A percentile compares a stretch with the other conserved stretches of the same genome.
These are phyloP conservation scores for Dentipellis sp. DNA, from an alignment of 768 basidiomycete species.

Conservation along the genomic window DNA sequence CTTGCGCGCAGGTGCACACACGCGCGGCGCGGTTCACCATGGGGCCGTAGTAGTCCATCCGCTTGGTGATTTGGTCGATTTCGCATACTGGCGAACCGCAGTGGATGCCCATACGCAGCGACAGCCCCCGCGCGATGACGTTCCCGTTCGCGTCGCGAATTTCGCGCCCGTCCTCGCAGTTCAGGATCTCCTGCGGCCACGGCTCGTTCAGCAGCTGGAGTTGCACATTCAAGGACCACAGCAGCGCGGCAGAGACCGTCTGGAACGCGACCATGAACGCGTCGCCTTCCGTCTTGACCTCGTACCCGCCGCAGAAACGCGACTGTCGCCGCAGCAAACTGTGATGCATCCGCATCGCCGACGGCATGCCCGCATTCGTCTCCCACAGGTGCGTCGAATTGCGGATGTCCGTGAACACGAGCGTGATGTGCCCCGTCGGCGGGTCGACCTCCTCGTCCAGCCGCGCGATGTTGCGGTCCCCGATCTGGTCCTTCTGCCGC, in stretches of 20 bases:
- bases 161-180: slow-evolving; percentile 84
- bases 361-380: slow-evolving; percentile 87
- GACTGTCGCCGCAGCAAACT: slow-evolving; percentile 75
- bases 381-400: slow-evolving; percentile 98
- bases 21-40: slow-evolving; percentile 93
- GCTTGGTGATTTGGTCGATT: slow-evolving; percentile 64
- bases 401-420: slow-evolving; percentile 96
- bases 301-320: slow-evolving; percentile 89
- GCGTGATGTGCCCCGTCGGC: slow-evolving; percentile 78
- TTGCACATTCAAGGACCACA: slow-evolving; percentile 89
- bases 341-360: slow-evolving; percentile 89
- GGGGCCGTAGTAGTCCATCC: slow-evolving; percentile 98
- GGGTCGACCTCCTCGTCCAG: slow-evolving; percentile 75
- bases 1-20: slow-evolving; percentile 72
- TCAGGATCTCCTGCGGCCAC: slow-evolving; percentile 93
- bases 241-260: slow-evolving; percentile 72
- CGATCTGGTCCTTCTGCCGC: slow-evolving; percentile 37
- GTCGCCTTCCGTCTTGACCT: slow-evolving; percentile 99
- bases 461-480: slow-evolving; percentile 49
- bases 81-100: slow-evolving; percentile 87
- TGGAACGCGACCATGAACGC: slow-evolving; percentile 99
- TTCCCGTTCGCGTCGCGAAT: slow-evolving; percentile 56
- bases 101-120: slow-evolving; percentile 97
- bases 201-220: slow-evolving; percentile 66
- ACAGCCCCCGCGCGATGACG: slow-evolving; percentile 77